phyloP scores from a whole-genome alignment of 1,284 basidiomycete genomes.

The Inonotus obliquus region DNA sequence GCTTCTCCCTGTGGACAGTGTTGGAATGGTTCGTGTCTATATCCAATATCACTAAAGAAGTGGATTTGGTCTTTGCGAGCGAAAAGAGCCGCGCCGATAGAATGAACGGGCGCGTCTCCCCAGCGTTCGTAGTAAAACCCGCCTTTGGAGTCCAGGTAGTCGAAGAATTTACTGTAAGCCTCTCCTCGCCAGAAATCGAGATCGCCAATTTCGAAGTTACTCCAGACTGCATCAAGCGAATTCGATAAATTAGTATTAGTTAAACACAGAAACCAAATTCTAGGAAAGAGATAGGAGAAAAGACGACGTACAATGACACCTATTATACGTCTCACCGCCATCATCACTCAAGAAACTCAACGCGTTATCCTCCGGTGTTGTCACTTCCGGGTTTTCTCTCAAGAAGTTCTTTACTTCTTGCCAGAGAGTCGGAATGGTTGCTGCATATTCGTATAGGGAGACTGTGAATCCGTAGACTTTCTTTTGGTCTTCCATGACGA shows the following conservation, averaged over 20 bases:
- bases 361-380: constrained; percentile 69
- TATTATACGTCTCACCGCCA: constrained; percentile 74
- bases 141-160: constrained; percentile 76
- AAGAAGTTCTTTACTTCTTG: constrained; percentile 77
- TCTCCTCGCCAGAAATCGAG: constrained; percentile 81
- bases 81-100: constrained; percentile 81
- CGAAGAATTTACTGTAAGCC: constrained; percentile 83
- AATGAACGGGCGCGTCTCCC: constrained; percentile 92
- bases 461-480: constrained; percentile 89
- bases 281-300: neutral
- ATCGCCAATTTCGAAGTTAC: constrained; percentile 87
- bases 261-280: too few relatives aligned
- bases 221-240: constrained; percentile 59
- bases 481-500: constrained; percentile 83
- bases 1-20: constrained; percentile 65
- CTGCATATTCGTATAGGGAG: constrained; percentile 79
- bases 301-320: constrained; percentile 72
- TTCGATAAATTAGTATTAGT: neutral
- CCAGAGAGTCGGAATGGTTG: constrained; percentile 88
- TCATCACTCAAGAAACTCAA: constrained; percentile 83
- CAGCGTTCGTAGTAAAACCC: constrained; percentile 95
- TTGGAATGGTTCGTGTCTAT: constrained; percentile 76
- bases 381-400: constrained; percentile 58
- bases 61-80: constrained; percentile 78
- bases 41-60: constrained; percentile 66